Base-by-base conservation (phyloP, 805 yeast species). In the Candida schatavii region DNA sequence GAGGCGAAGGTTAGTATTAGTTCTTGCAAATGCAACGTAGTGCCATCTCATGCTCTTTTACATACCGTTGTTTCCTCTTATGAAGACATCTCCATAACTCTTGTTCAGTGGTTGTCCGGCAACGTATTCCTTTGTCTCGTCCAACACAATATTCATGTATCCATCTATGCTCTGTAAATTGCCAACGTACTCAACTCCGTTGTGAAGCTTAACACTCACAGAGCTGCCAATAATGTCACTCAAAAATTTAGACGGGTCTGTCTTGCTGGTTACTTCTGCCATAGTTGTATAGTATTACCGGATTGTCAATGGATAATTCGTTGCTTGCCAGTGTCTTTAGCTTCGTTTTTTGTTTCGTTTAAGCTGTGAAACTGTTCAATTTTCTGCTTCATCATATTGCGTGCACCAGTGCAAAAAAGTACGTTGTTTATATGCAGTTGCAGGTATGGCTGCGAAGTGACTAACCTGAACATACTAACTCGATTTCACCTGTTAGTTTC, bases 61-160 rank as follows among this genome's bases (percentile, higher is more conserved):
- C 82, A 64, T 70, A 74, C 89, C 93, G 58, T 85, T 84, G 57
- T 87, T 88, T 25, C 93, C 93, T 63, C 96, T 78, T 50, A 88
- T 79, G 57, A 88, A 88, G 22, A 87, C 89, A 61, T 87, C 95
- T 25, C 87, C 87, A 47, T 80, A 83, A 21, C 64, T 67, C 46
- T 74, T 77, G 42, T 61, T 55, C 26, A 56, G 58, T 28, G 74
- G 77, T 36, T 72, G 70, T 5, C 76, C 77, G 40, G 68, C 66
- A 26, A 78, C 77, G 35, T 65, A 62, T 57, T 93, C 99, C 36
- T 78, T 72, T 3, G 95, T 80, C 46, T 81, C 75, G 42, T 85
- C 88, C 49, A 93, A 73, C 2, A 91, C 95, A 37, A 93, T 84
- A 65, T 93, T 93, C 97, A 93, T 89, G 69, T 83, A 93, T 6